Evolutionary conservation across 2,329 filamentous ascomycete genomes (phyloP), one percentile per base, ranked within the genome.

Genomic region (Raffaelea deltoideospora): DNA sequence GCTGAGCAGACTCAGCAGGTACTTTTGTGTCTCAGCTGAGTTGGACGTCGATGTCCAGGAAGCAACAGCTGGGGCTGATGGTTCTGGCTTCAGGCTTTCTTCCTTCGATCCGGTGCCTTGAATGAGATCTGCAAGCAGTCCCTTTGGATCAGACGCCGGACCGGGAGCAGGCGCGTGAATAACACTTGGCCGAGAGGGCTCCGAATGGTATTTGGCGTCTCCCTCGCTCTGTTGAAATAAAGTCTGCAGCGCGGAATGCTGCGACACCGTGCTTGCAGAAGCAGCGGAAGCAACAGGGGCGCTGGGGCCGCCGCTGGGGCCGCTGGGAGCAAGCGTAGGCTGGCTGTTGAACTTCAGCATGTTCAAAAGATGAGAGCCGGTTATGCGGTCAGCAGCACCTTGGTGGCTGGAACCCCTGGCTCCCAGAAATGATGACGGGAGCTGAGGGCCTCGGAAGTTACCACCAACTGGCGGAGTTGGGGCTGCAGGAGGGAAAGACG

Each of bases 1-100:
- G 50, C 86, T 90, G 44, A 98, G 69, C 40, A 96, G 66, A 48
- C 84, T 80, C 43, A 96, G 73, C 33, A 98, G 66, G 51, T 90
- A 82, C 44, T 88, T 78, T 56, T 92, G 82, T 5, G 86, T 83
- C 54, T 85, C 79, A 33, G 74, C 67, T 18, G 69, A 59, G 37
- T 73, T 69, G 31, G 69, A 62, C 24, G 61, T 61, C 20, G 62
- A 56, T 43, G 57, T 62, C 58, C 67, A 70, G n/a, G 50, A 26
- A 42, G 31, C 37, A 33, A 48, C 41, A 53, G 53, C 24, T 31
- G 30, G 10, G 33, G 45, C 35, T 43, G 42, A 37, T 24, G 43
- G 45, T n/a, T 47, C 40, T 20, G 44, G 44, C 45, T 51, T 52
- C 41, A 47, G 24, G 21, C 8, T 13, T 26, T 34, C 43, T 35